These are phyloP conservation scores for Cyathus striatus DNA, from an alignment of 768 basidiomycete genomes.

Conservation along the genomic window DNA sequence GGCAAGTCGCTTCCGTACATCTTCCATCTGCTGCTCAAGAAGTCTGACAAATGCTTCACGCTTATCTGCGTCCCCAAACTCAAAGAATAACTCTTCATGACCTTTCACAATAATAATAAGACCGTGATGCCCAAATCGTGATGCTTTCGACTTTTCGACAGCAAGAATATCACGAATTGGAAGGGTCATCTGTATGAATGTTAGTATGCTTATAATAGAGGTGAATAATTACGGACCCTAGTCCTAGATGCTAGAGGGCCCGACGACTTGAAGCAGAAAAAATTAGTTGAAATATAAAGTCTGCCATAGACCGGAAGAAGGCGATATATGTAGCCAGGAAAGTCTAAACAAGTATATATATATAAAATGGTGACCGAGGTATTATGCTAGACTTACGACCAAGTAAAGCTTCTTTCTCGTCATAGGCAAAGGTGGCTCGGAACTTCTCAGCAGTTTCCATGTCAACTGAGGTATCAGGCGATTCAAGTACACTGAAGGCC, in stretches of 20 bases:
- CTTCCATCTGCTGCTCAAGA: conserved; percentile 79
- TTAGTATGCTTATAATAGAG: conserved; percentile 1
- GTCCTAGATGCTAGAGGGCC: conserved; percentile 77
- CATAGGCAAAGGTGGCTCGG: conserved; percentile 75
- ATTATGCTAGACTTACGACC: conserved; percentile 85
- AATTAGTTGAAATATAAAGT: conserved; percentile 87
- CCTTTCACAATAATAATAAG: conserved; percentile 89
- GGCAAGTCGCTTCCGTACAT: conserved; percentile 45
- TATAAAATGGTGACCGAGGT: too few species aligned
- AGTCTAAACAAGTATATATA: conserved; percentile 56
- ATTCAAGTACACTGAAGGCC: conserved; percentile 80
- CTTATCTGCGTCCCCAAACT: conserved; percentile 79
- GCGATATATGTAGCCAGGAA: conserved; percentile 86
- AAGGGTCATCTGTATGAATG: conserved; percentile 74
- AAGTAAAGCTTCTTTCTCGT: conserved; percentile 80
- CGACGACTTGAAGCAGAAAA: conserved; percentile 92
- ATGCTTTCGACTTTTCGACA: conserved; percentile 79
- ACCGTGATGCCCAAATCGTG: conserved; percentile 86
- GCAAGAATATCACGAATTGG: conserved; percentile 87
- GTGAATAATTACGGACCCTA: conserved; percentile 48
- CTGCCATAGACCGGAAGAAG: conserved; percentile 86
- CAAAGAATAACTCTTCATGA: conserved; percentile 97
- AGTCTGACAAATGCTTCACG: conserved; percentile 73
- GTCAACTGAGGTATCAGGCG: conserved; percentile 59
- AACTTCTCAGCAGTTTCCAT: conserved; percentile 71